These are phyloP conservation scores for Aethionema arabicum DNA, from an alignment of 345 rosid species.

Conservation along the genomic window DNA sequence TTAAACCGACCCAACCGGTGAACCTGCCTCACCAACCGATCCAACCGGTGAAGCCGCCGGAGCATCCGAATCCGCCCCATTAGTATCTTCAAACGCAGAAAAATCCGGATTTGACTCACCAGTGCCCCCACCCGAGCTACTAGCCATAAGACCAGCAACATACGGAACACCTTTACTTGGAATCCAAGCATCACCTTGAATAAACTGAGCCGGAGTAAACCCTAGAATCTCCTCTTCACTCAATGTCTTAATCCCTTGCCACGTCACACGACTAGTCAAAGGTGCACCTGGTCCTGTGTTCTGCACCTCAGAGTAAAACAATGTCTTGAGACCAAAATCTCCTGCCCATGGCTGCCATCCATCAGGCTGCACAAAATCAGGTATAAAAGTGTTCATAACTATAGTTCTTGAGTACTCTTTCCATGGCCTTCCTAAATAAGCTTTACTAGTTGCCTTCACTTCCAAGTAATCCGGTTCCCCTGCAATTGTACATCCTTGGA, in stretches of 20 bases:
- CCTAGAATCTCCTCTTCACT: slow-evolving; percentile 27
- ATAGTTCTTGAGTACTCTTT: slow-evolving; percentile 58
- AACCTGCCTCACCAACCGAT: not conserved
- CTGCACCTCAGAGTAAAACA: slow-evolving; percentile 58
- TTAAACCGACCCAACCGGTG: slow-evolving; percentile 1
- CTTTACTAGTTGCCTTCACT: slow-evolving; percentile 37
- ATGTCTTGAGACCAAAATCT: slow-evolving; percentile 51
- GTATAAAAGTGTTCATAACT: slow-evolving; percentile 66
- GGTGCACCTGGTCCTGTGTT: slow-evolving; percentile 82
- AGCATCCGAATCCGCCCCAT: not conserved
- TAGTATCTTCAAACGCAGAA: no score
- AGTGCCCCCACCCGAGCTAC: slow-evolving; percentile 2
- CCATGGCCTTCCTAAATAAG: slow-evolving; percentile 80
- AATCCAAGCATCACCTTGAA: slow-evolving; percentile 57
- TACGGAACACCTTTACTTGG: slow-evolving; percentile 53
- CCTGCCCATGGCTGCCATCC: slow-evolving; percentile 83
- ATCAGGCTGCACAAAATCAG: slow-evolving; percentile 55
- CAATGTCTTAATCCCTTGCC: slow-evolving; percentile 63
- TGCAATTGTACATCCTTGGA: slow-evolving; percentile 73
- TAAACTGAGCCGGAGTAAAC: slow-evolving; percentile 48
- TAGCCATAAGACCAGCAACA: slow-evolving; percentile 36
- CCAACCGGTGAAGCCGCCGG: slow-evolving; percentile 22
- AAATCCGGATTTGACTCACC: not conserved
- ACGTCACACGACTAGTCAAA: slow-evolving; percentile 47
- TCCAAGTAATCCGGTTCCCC: slow-evolving; percentile 49